Base-by-base conservation (phyloP, 352 stramenopile species). In the Peronospora belbahrii region DNA sequence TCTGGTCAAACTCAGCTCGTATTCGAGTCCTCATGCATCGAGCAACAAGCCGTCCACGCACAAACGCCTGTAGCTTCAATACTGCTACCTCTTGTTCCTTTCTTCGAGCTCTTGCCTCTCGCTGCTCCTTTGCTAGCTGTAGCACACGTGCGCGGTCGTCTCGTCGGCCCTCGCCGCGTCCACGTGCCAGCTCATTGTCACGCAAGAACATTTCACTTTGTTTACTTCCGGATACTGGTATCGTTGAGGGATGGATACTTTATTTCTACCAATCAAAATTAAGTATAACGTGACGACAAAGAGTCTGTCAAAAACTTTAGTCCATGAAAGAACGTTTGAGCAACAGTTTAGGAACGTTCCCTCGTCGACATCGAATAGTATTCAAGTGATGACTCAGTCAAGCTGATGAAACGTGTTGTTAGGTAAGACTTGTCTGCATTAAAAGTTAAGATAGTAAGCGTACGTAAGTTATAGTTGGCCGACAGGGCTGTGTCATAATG, bases 81-180 rank as follows among this genome's bases (percentile, higher is more conserved):
- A 58, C 66, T 27, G 61, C 57, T 5, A 18, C 24, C 19, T 79
- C 66, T 18, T 62, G 38, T 53, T 75, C 65, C 25, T 72, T 67
- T 7, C 65, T 59, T 37, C 43, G 52, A 34, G 53, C 58, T 13
- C 76, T 67, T 14, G 55, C 70, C 23, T 66, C 49, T 0, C 76
- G 61, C 52, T 83, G 50, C 52, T 67, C 45, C 19, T 59, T 76
- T 1, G 76, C 76, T 36, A 70, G 51, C 59, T 79, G 61, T 46
- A 88, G 48, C 47, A 84, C 69, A 39, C 66, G 68, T 39, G 59
- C 42, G 50, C 70, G 70, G 54, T 74, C 65, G 32, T 60, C 48
- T 35, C 42, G 51, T 6, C 59, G 49, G 32, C 28, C 27, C 1
- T 39, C 34, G 33, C 53, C 56, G 36, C 56, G 54, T 2, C 53